Percentiles rank a stretch among this genome's conserved stretches.
These are phyloP conservation scores for Graphilbum sp. DNA, from an alignment of 2,329 filamentous ascomycete species.

Conservation along the genomic window DNA sequence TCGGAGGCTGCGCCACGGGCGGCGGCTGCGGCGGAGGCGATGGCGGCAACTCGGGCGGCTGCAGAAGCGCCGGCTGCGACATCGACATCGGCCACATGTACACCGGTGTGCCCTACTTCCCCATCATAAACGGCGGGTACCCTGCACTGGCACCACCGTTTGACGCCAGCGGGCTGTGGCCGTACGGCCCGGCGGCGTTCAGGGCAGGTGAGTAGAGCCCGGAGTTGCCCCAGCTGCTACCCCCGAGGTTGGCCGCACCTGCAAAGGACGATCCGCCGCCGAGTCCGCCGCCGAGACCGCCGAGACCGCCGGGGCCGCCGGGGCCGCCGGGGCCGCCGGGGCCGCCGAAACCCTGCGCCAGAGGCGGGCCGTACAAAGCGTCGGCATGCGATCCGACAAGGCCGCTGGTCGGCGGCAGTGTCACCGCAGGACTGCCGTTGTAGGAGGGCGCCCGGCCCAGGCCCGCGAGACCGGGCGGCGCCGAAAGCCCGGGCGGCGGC, in stretches of 20 bases:
- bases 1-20: too few species aligned
- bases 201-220: constrained; percentile 4
- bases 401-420: background rate
- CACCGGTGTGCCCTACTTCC: constrained; percentile 4
- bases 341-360: background rate
- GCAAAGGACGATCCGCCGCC: background rate
- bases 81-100: too few species aligned
- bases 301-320: background rate
- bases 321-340: background rate
- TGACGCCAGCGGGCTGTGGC: background rate
- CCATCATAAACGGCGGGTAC: constrained; percentile 15
- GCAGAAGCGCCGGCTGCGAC: too few species aligned
- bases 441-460: constrained; percentile 9
- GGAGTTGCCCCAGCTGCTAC: constrained; percentile 9
- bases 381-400: too few species aligned
- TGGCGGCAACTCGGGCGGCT: too few species aligned
- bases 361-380: background rate
- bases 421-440: background rate
- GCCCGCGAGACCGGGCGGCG: constrained; percentile 52
- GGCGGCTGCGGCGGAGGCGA: too few species aligned
- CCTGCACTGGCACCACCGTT: constrained; percentile 2
- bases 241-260: background rate
- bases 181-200: background rate
- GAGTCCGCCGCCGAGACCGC: background rate
- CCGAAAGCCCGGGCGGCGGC: constrained; percentile 66